Percentiles rank a stretch among this genome's conserved stretches.
Conservation (phyloP, 2,329 filamentous ascomycete genomes). For the Amauroascus niger region DNA sequence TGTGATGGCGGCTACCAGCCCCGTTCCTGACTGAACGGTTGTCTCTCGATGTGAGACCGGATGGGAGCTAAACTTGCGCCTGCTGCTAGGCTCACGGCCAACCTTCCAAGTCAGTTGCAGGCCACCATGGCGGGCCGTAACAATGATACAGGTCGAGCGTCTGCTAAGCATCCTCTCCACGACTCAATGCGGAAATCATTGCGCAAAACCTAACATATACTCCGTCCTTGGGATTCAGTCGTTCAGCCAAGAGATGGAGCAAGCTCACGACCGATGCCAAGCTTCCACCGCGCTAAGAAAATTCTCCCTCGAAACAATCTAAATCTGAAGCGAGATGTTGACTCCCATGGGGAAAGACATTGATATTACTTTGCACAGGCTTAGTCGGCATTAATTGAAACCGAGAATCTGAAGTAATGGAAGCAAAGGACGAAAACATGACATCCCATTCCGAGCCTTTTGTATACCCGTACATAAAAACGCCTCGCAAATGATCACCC, state of each 20-base stretch:
- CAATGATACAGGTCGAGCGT: not conserved
- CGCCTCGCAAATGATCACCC: conserved; percentile 10
- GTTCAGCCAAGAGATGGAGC: not conserved
- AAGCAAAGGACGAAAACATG: not conserved
- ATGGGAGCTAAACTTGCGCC: not conserved
- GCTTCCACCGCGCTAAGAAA: too few relatives aligned
- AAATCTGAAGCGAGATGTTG: not conserved
- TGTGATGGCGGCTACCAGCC: conserved; percentile 9
- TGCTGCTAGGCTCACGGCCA: not conserved
- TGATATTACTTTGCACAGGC: not conserved
- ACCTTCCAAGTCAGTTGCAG: not conserved
- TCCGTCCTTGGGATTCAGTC: conserved; percentile 3
- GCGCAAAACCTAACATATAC: conserved; percentile 7
- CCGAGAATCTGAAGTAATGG: not conserved
- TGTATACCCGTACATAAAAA: conserved; percentile 12
- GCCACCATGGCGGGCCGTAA: not conserved
- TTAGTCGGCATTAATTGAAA: not conserved
- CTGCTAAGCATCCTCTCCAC: not conserved
- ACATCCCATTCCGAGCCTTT: conserved; percentile 12
- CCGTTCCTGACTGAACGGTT: not conserved
- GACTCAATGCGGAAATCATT: conserved; percentile 2
- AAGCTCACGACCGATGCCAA: not conserved
- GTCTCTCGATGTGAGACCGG: not conserved
- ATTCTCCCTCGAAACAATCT: too few relatives aligned
- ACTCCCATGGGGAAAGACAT: too few relatives aligned